phyloP scores from a whole-genome alignment of 148 eudicot genomes.

The Linanthus parryae region DNA sequence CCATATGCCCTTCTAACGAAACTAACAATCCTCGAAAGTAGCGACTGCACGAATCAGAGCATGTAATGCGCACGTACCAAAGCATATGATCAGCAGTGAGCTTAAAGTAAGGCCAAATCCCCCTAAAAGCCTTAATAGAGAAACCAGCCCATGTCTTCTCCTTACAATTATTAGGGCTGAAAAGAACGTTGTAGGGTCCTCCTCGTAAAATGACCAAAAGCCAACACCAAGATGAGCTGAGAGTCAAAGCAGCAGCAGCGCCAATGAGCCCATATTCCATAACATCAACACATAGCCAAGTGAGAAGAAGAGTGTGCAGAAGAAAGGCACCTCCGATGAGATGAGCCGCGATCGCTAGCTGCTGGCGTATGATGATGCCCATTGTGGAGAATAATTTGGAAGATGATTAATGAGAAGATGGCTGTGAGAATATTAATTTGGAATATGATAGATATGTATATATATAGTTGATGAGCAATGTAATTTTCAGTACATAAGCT shows the following conservation, averaged over 20 bases:
- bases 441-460: too few relatives aligned
- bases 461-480: too few relatives aligned
- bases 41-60: too few relatives aligned
- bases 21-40: too few relatives aligned
- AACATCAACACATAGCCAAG: constrained; percentile 44
- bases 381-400: too few relatives aligned
- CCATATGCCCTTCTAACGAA: too few relatives aligned
- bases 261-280: constrained; percentile 40
- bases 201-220: constrained; percentile 35
- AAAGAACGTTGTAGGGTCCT: constrained; percentile 23
- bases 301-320: constrained; percentile 30
- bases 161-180: constrained; percentile 36
- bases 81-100: constrained; percentile 58
- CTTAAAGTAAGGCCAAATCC: constrained; percentile 58
- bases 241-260: constrained; percentile 40
- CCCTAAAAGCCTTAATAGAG: constrained; percentile 28
- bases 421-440: too few relatives aligned
- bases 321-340: constrained; percentile 42
- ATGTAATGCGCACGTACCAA: constrained; percentile 23
- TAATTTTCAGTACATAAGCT: too few relatives aligned
- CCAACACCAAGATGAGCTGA: constrained; percentile 61
- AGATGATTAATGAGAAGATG: too few relatives aligned
- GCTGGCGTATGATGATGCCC: too few relatives aligned
- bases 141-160: constrained; percentile 59
- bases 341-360: too few relatives aligned